Base-by-base conservation (phyloP, 495 filamentous ascomycete genomes). In the Haplographium delicatum region DNA sequence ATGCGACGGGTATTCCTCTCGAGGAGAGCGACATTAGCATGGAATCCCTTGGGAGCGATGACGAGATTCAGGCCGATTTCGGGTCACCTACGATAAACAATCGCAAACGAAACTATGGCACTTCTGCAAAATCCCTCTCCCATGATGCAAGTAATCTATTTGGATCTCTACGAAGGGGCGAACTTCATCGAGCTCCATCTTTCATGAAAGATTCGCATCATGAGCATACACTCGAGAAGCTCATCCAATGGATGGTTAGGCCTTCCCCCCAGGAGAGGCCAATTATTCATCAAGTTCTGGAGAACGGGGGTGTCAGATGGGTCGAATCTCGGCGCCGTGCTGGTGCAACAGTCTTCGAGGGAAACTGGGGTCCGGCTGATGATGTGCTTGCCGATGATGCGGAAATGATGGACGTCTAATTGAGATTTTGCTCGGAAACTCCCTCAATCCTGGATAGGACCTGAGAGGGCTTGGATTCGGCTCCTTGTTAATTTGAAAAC, bases 271-370 rank as follows among this genome's bases (percentile, higher is more conserved):
- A 67, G n/a, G 68, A 82, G 41, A 84, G 93, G 24, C 91, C 91
- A 7, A 81, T 78, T 0, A 78, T 85, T 18, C 76, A 82, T 37
- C 79, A 95, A 51, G 67, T 97, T 9, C 72, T 95, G 40, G 62
- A 69, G 39, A 72, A 75, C 2, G 79, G 78, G 31, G 85, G 87
- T 16, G 74, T 93, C 20, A 74, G 73, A 50, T 98, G 94, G 83
- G 85, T 89, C 16, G 76, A 77, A 47, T 62, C 64, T 39, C 82
- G 89, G 51, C 82, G 88, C 27, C 81, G 82, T 38, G 87, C 89
- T 20, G 86, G 88, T 23, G 94, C 94, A 19, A 94, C 87, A 8
- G 82, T 96, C 43, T 97, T 83, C 54, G 93, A 98, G 70, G 94
- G 93, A 57, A 90, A 88, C 63, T 98, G 89, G 88, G 93, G 93